A percentile compares a stretch with the other conserved stretches of the same genome.
Evolutionary conservation across 2,329 filamentous ascomycete species (phyloP).

Genomic region (Sporothrix globosa): DNA sequence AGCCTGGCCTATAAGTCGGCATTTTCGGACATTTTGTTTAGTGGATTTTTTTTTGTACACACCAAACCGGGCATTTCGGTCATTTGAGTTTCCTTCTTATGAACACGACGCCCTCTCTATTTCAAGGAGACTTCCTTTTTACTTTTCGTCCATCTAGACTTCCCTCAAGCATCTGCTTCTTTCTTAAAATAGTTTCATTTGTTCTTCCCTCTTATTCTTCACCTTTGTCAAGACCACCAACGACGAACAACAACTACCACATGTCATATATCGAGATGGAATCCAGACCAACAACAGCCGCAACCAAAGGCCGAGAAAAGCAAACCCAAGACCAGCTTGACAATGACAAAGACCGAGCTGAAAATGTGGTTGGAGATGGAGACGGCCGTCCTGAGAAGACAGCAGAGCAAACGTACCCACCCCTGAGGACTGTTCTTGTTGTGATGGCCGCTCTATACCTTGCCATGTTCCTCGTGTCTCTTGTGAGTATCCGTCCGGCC

Average conservation of each 20-base stretch:
- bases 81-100: slow-evolving; percentile 5
- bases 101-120: neutral
- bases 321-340: neutral
- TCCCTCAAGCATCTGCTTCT: neutral
- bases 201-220: neutral
- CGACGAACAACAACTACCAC: neutral
- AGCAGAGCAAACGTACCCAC: neutral
- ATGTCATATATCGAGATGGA: slow-evolving; percentile 7
- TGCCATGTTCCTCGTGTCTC: slow-evolving; percentile 47
- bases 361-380: neutral
- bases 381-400: neutral
- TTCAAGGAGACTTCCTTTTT: neutral
- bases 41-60: neutral
- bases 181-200: neutral
- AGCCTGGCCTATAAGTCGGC: slow-evolving; percentile 2
- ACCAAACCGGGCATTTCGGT: neutral
- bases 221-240: too few species aligned
- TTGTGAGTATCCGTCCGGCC: slow-evolving; percentile 32
- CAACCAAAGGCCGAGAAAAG: neutral
- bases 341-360: neutral
- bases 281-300: neutral
- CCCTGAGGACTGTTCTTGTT: slow-evolving; percentile 35
- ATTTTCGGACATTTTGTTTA: neutral
- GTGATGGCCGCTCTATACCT: slow-evolving; percentile 44
- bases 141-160: neutral